Base-by-base conservation (phyloP, 805 yeast genomes). In the Cyberlindnera amylophila region DNA sequence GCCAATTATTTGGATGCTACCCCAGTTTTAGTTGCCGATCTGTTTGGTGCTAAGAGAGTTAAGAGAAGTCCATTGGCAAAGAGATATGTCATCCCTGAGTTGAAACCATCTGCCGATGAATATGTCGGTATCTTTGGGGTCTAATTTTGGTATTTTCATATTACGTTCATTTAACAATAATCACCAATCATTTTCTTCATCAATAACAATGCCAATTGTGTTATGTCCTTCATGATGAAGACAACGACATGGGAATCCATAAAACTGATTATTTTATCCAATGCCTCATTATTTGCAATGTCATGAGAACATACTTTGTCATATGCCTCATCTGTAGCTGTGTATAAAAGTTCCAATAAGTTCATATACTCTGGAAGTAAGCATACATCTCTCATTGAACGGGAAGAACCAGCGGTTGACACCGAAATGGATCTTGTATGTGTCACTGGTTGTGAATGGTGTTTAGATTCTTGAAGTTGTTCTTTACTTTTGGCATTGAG, bases 361-460 rank as follows among this genome's bases (percentile, higher is more conserved):
- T 32, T 11, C 36, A 46, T 39, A 30, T 49, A 49, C 19, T 46
- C 53, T 13, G 36, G 27, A 3, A 46, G 17, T 2, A 32, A 17
- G 16, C 48, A 44, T n/a, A 38, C 12, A 29, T 49, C 53, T 15
- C 41, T 42, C 30, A 41, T 37, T 7, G 53, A 44, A 15, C 49
- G 36, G 6, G 46, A 32, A 2, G 53, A 44, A 4, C 35, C 26
- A 3, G 41, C 4, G 1, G 46, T 41, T 13, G 47, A 35, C 4
- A 43, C 38, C n/a, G 47, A 41, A 1, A 38, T 28, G 4, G 45
- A 38, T 36, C 47, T 35, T 1, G 38, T 13, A 29, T 49, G 49
- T 6, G 31, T 21, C 12, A 16, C 12, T 24, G 42, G 32, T 21
- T 29, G 37, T 15, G 40, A 34, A 15, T 30, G 21, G 32, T 21